Evolutionary conservation across 139 green algal genomes (phyloP).

Genomic region (Haematococcus lacustris): DNA sequence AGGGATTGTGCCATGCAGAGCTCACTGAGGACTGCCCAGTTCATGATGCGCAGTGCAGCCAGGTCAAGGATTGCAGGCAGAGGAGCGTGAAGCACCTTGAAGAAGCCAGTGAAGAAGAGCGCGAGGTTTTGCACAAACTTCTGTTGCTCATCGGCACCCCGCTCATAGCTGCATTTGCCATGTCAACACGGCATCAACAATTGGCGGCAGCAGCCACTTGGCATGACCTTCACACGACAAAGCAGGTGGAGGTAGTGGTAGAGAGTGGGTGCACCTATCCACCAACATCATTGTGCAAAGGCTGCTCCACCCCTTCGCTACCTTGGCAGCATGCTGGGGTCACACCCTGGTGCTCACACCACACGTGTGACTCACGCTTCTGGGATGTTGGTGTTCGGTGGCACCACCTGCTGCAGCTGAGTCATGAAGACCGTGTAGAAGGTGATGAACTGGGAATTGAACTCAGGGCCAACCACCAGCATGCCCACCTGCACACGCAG

Average conservation of each 20-base stretch:
- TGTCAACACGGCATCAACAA: background rate
- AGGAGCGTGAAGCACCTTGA: too few relatives aligned
- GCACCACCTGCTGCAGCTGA: slow-evolving; percentile 68
- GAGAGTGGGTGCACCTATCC: too few relatives aligned
- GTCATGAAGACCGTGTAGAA: slow-evolving; percentile 66
- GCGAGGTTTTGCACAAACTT: slow-evolving; percentile 96
- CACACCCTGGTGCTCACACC: background rate
- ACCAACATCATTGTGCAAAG: too few relatives aligned
- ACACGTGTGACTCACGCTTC: slow-evolving; percentile 27
- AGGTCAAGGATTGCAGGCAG: too few relatives aligned
- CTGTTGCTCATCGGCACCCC: slow-evolving; percentile 82
- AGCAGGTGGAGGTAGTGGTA: too few relatives aligned
- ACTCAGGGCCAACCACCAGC: slow-evolving; percentile 58
- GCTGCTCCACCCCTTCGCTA: too few relatives aligned
- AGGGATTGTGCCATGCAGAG: too few relatives aligned
- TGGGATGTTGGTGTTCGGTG: slow-evolving; percentile 57
- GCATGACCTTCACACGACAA: too few relatives aligned
- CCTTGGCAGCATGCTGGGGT: background rate
- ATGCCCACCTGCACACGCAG: slow-evolving; percentile 44
- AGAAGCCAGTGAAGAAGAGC: slow-evolving; percentile 91
- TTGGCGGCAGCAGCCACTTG: too few relatives aligned
- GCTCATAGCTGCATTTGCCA: slow-evolving; percentile 45
- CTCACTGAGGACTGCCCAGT: too few relatives aligned
- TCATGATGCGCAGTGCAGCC: too few relatives aligned
- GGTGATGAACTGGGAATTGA: slow-evolving; percentile 61